Evolutionary conservation across 75 land plant species (phyloP), one percentile per base, ranked within the genome.

Genomic region (Pinus taeda): DNA sequence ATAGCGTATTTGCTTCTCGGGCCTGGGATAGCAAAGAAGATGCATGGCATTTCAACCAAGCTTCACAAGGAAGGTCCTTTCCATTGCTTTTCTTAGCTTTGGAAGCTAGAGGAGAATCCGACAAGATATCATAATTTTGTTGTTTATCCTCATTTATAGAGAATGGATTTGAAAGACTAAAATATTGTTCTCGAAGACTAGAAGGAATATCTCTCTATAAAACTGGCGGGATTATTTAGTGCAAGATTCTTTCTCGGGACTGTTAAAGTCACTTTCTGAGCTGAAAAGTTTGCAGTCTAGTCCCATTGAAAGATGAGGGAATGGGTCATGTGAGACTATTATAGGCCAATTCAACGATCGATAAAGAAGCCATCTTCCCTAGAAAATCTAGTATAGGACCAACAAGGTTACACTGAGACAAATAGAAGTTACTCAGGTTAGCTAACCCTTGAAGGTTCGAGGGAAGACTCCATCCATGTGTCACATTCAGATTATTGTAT

Each of bases 391-490:
- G 99, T 22, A 96, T 73, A 1, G 83, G 65, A 17, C 98, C 98
- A 13, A 80, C 83, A 58, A 96, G 76, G 85, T 85, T 87, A 17
- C 89, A 78, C n/a, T 74, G 71, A 15, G 79, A 77, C 15, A 89
- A 74, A 4, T 97, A 77, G 1, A 96, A 81, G 78, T 92, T 86
- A 4, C 56, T 17, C 77, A 96, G 77, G 69, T 81, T 76, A 9
- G 82, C 59, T 1, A 88, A 84, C 11, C 39, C 61, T 56, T 74
- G 49, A 21, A 96, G 69, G 20, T 69, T 83, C 15, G 36, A 6
- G 4, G 99, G 95, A 6, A 96, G 74, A 1, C 74, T 39, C 99
- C 99, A 96, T 3, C 99, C 98, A 14, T 67, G 55, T 8, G 74
- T 79, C 6, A 74, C 77, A 71, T 90, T 90, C 33, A 83, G 82